Percentiles rank a stretch among this genome's conserved stretches.
Evolutionary conservation across 371 early-diverging fungal species (phyloP).

Genomic region (Mycotypha africana): DNA sequence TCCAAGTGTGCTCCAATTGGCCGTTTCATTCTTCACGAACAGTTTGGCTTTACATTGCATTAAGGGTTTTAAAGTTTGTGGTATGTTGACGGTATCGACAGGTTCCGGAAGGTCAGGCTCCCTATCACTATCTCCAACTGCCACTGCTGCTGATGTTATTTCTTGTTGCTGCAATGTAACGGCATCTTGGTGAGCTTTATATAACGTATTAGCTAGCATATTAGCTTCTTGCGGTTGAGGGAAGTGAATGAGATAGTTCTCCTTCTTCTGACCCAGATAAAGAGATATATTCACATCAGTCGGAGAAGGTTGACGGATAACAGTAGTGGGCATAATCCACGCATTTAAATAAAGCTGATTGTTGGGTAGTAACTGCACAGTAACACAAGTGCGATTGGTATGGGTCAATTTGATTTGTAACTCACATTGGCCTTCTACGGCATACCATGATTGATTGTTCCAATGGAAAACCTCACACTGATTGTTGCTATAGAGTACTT

Average conservation of each 20-base stretch:
- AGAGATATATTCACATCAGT: conserved; percentile 37
- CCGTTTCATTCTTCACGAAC: conserved; percentile 34
- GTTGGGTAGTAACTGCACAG: conserved; percentile 26
- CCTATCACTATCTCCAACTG: background rate
- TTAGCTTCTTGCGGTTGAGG: conserved; percentile 27
- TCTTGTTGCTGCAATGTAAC: background rate
- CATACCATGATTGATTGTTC: conserved; percentile 41
- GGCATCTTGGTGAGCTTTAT: conserved; percentile 10
- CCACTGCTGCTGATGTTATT: background rate
- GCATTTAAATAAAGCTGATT: conserved; percentile 40
- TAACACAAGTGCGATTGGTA: conserved; percentile 27
- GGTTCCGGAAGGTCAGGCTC: conserved; percentile 14
- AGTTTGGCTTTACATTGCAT: conserved; percentile 41
- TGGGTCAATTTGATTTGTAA: conserved; percentile 30
- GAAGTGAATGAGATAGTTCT: conserved; percentile 43
- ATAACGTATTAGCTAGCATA: conserved; percentile 15
- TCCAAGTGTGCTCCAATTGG: conserved; percentile 40
- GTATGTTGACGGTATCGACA: conserved; percentile 24
- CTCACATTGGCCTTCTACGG: conserved; percentile 32
- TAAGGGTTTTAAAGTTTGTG: conserved; percentile 33
- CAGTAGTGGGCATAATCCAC: conserved; percentile 35
- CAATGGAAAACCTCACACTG: conserved; percentile 44
- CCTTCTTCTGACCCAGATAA: conserved; percentile 27
- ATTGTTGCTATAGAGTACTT: conserved; percentile 26
- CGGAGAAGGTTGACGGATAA: conserved; percentile 24